Evolutionary conservation across 148 eudicot genomes (phyloP).

Genomic region (Chenopodium album): DNA sequence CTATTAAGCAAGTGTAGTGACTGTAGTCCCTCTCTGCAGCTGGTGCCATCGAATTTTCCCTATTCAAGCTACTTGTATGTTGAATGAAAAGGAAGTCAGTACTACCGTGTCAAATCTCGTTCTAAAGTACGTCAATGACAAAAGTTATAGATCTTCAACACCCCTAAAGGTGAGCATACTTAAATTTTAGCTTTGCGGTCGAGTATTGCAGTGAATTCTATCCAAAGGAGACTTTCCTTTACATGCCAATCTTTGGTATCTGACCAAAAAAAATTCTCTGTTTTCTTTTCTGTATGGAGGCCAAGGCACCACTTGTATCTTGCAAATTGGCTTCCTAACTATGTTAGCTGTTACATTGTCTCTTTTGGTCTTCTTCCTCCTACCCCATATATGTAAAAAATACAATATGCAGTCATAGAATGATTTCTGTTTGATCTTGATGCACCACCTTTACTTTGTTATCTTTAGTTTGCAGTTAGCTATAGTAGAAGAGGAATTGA

Average conservation of each 20-base stretch:
- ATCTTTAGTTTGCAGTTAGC: conserved; percentile 71
- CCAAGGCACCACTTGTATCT: too few species aligned
- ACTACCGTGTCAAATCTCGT: conserved; percentile 58
- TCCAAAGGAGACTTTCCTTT: not conserved
- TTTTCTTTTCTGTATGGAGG: not conserved
- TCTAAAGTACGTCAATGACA: conserved; percentile 45
- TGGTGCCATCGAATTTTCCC: conserved; percentile 90
- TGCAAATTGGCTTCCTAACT: too few species aligned
- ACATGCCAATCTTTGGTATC: not conserved
- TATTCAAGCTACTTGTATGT: conserved; percentile 71
- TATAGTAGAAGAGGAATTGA: conserved; percentile 80
- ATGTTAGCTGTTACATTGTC: too few species aligned
- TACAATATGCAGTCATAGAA: too few species aligned
- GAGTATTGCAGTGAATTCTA: not conserved
- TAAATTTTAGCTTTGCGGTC: not conserved
- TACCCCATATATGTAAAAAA: too few species aligned
- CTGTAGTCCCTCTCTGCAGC: conserved; percentile 38
- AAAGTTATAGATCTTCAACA: conserved; percentile 31
- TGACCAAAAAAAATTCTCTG: not conserved
- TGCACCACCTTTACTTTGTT: conserved; percentile 1
- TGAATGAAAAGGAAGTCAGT: conserved; percentile 56
- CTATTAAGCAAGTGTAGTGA: conserved; percentile 13
- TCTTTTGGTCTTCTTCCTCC: too few species aligned
- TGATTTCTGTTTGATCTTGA: not conserved
- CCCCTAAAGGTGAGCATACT: conserved; percentile 61